A percentile compares a stretch with the other conserved stretches of the same genome.
Conservation (phyloP, 805 yeast species). For the Schwanniomyces pseudopolymorphus region DNA sequence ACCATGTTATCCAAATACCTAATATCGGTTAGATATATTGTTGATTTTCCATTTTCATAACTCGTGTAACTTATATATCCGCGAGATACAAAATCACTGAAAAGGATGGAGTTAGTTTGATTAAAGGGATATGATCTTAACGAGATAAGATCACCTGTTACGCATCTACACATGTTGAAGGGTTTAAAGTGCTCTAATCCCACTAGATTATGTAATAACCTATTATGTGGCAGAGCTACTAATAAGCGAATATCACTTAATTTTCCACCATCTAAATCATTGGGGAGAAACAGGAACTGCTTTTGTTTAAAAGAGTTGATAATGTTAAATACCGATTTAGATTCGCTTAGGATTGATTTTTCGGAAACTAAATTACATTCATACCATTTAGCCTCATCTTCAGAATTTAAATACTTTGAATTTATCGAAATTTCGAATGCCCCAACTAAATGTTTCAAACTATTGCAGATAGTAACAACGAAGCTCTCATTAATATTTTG, state of each 20-base stretch:
- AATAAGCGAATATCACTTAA: background rate
- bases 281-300: conserved; percentile 24
- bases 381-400: conserved; percentile 14
- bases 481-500: conserved; percentile 8
- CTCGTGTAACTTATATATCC: conserved; percentile 26
- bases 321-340: conserved; percentile 3
- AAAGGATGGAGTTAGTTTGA: conserved; percentile 30
- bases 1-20: conserved; percentile 47
- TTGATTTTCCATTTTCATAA: conserved; percentile 6
- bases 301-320: conserved; percentile 16
- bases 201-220: background rate
- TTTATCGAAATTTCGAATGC: conserved; percentile 7
- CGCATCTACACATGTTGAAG: conserved; percentile 1
- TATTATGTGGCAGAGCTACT: background rate
- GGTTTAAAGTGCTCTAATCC: background rate
- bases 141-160: conserved; percentile 11
- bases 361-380: conserved; percentile 8
- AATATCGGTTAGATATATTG: conserved; percentile 35
- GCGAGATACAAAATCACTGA: conserved; percentile 20
- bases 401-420: conserved; percentile 2
- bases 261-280: conserved; percentile 5
- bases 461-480: conserved; percentile 14
- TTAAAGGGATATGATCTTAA: conserved; percentile 27
- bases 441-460: conserved; percentile 9
- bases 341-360: background rate